These are phyloP conservation scores for Penicillium psychrosexuale DNA, from an alignment of 2,329 filamentous ascomycete species.

Conservation along the genomic window DNA sequence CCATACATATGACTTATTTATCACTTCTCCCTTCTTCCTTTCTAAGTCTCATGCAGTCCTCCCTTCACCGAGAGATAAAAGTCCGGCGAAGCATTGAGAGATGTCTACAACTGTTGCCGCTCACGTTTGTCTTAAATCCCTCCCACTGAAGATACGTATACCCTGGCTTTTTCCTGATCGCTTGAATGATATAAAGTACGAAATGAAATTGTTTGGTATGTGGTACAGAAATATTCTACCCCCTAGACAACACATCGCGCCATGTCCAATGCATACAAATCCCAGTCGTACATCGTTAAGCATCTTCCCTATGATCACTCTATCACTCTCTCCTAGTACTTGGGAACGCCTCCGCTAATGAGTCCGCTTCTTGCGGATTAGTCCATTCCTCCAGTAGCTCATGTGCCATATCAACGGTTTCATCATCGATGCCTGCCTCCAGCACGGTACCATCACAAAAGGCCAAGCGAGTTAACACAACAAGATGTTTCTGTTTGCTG, in stretches of 20 bases:
- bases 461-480: constrained; percentile 76
- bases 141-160: background rate
- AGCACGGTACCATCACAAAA: constrained; percentile 78
- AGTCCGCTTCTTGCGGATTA: constrained; percentile 73
- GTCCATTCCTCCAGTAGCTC: constrained; percentile 76
- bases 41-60: background rate
- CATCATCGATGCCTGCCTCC: constrained; percentile 71
- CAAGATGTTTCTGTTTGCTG: constrained; percentile 75
- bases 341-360: constrained; percentile 50
- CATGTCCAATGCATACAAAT: constrained; percentile 11
- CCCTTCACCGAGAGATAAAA: background rate
- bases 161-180: background rate
- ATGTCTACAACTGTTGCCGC: background rate
- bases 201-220: background rate
- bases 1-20: background rate
- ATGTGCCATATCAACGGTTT: constrained; percentile 76
- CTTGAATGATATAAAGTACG: background rate
- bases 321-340: constrained; percentile 31
- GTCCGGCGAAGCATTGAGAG: background rate
- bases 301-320: constrained; percentile 14
- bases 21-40: background rate
- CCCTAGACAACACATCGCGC: constrained; percentile 11
- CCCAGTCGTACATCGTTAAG: constrained; percentile 11
- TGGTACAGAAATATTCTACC: background rate
- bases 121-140: background rate